Conservation (phyloP, 2,329 filamentous ascomycete genomes). For the Venturia carpophila region DNA sequence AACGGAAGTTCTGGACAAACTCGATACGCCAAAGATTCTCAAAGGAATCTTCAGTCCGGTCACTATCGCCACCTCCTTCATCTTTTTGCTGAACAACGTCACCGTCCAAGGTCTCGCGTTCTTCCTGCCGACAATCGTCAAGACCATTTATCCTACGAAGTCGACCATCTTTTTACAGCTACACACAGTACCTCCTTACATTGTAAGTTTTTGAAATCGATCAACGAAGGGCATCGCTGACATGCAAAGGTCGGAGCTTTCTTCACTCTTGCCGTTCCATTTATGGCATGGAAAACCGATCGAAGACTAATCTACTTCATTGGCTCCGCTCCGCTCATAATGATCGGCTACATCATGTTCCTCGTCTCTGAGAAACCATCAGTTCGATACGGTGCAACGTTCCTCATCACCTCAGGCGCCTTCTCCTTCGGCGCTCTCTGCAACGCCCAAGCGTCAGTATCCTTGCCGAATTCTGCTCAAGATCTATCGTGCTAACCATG, state of each 20-base stretch:
- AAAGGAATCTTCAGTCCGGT: constrained; percentile 58
- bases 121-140: constrained; percentile 63
- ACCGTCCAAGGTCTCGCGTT: constrained; percentile 64
- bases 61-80: constrained; percentile 47
- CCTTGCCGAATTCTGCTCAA: background rate
- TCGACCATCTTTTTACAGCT: constrained; percentile 58
- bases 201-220: constrained; percentile 24
- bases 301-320: constrained; percentile 54
- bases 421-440: constrained; percentile 57
- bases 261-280: constrained; percentile 56
- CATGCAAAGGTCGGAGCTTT: constrained; percentile 50
- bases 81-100: constrained; percentile 60
- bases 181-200: constrained; percentile 62
- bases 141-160: constrained; percentile 55
- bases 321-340: constrained; percentile 52
- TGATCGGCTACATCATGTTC: constrained; percentile 48
- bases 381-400: constrained; percentile 62
- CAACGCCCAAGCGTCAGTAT: constrained; percentile 50
- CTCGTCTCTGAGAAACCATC: constrained; percentile 28
- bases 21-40: constrained; percentile 52
- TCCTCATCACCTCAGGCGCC: constrained; percentile 57
- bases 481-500: background rate
- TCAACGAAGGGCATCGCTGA: background rate
- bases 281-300: constrained; percentile 54
- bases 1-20: constrained; percentile 55